These are phyloP conservation scores for Polytolypa hystricis DNA, from an alignment of 2,329 filamentous ascomycete genomes.

Conservation along the genomic window DNA sequence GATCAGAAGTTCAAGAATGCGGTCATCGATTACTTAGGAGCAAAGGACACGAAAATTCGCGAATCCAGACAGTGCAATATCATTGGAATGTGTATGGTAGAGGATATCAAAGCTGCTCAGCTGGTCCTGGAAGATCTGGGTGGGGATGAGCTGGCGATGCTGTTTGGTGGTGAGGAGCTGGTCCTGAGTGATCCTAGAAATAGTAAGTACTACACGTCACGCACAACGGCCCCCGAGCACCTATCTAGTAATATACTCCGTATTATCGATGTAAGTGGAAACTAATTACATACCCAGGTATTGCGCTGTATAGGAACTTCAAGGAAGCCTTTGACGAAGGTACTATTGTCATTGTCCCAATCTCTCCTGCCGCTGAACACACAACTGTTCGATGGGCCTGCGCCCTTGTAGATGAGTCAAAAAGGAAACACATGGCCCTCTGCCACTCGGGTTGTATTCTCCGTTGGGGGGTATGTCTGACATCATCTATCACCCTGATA, in stretches of 20 bases:
- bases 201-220: too few species aligned
- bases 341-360: conserved; percentile 6
- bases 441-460: too few species aligned
- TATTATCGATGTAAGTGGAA: neutral
- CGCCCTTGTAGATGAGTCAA: neutral
- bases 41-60: too few species aligned
- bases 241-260: too few species aligned
- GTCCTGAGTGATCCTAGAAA: conserved; percentile 10
- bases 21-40: too few species aligned
- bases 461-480: neutral
- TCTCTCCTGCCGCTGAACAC: neutral
- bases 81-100: conserved; percentile 3
- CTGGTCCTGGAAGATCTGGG: conserved; percentile 10
- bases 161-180: conserved; percentile 11
- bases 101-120: conserved; percentile 10
- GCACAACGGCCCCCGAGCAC: too few species aligned
- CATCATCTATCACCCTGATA: neutral
- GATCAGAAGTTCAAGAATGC: too few species aligned
- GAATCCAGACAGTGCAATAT: conserved; percentile 8
- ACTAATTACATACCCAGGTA: neutral
- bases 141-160: conserved; percentile 9
- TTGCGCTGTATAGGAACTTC: conserved; percentile 2
- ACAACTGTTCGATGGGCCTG: neutral
- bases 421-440: neutral
- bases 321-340: conserved; percentile 5